phyloP scores from a whole-genome alignment of 2,329 filamentous ascomycete species.

The Monilinia fructicola region DNA sequence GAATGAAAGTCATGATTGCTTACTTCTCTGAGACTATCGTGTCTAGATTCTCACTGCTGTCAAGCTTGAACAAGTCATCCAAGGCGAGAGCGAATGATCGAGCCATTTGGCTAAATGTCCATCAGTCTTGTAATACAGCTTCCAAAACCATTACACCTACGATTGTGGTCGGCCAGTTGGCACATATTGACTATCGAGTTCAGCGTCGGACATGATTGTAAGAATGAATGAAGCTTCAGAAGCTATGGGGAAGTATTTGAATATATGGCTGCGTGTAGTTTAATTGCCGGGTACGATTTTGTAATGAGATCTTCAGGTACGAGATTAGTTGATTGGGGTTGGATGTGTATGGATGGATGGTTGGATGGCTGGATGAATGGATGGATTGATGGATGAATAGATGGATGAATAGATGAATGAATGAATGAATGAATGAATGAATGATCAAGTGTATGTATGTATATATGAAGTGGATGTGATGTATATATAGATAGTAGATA shows the following conservation, averaged over 20 bases:
- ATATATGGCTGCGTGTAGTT: slow-evolving; percentile 15
- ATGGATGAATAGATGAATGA: background rate
- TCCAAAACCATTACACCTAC: slow-evolving; percentile 53
- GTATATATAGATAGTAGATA: too few relatives aligned
- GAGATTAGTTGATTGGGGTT: slow-evolving; percentile 6
- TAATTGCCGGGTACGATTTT: background rate
- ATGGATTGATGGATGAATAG: background rate
- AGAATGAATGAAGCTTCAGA: background rate
- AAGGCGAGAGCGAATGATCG: slow-evolving; percentile 83
- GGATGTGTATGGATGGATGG: background rate
- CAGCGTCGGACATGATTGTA: slow-evolving; percentile 55
- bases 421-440: too few relatives aligned
- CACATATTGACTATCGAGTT: slow-evolving; percentile 77
- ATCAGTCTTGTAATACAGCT: slow-evolving; percentile 23
- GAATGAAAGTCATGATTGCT: slow-evolving; percentile 6
- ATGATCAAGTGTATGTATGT: too few relatives aligned
- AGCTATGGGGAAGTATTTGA: background rate
- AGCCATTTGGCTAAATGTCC: slow-evolving; percentile 69
- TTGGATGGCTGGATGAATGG: background rate
- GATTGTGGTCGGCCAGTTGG: slow-evolving; percentile 74
- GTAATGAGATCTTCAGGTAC: slow-evolving; percentile 14
- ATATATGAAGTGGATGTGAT: background rate
- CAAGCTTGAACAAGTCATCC: slow-evolving; percentile 86
- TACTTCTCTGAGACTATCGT: slow-evolving; percentile 80
- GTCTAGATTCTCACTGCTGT: slow-evolving; percentile 72